Evolutionary conservation across 306 rosid species (phyloP).

Genomic region (Inga leiocalycina): DNA sequence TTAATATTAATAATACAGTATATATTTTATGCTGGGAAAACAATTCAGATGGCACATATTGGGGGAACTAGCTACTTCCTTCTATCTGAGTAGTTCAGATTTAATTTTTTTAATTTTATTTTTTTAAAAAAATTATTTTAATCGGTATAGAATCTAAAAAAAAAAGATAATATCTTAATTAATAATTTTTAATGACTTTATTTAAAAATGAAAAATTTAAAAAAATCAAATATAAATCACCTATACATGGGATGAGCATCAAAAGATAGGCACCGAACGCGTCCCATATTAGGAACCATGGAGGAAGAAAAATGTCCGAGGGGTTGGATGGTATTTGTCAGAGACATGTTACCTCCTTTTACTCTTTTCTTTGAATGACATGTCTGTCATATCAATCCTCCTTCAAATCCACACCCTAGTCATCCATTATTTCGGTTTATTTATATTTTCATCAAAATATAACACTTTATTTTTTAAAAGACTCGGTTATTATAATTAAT

Average conservation of each 20-base stretch:
- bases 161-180: too few relatives aligned
- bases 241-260: too few relatives aligned
- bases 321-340: conserved; percentile 33
- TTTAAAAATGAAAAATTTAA: too few relatives aligned
- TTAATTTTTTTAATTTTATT: too few relatives aligned
- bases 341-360: conserved; percentile 27
- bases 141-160: background rate
- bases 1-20: background rate
- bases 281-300: background rate
- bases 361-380: background rate
- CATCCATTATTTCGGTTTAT: background rate
- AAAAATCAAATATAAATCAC: too few relatives aligned
- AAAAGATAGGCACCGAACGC: too few relatives aligned
- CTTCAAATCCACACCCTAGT: background rate
- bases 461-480: background rate
- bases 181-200: too few relatives aligned
- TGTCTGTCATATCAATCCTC: conserved; percentile 26
- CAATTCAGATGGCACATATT: conserved; percentile 24
- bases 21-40: background rate
- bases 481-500: background rate
- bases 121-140: too few relatives aligned
- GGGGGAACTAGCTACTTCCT: too few relatives aligned
- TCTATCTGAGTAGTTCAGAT: too few relatives aligned
- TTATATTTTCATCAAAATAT: too few relatives aligned
- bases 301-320: background rate